Evolutionary conservation across 1,139 yeast genomes (phyloP), one percentile per base, ranked within the genome.

Genomic region (Candida neerlandica): DNA sequence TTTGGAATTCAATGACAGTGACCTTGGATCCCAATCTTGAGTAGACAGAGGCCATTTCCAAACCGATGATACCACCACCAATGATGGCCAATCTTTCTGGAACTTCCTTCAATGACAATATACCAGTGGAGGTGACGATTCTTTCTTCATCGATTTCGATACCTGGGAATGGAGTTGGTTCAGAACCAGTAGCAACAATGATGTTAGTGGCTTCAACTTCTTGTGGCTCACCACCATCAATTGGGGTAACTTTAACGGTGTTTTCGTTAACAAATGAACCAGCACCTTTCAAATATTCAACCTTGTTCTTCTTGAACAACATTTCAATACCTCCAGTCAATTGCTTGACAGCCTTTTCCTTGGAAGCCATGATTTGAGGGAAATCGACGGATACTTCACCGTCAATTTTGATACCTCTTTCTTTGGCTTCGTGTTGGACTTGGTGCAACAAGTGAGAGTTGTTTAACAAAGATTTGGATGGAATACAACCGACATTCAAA

Each of bases 51-150:
- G 97, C 99, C 97, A 95, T 94, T 78, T 95, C 99, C 62, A 95
- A 83, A 66, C 99, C 99, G 69, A 95, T 95, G 75, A 95, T 94
- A 80, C 99, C 99, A 75, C 97, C 99, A 70, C 99, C 99, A 64
- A 95, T 94, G 73, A 95, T 84, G 60, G 96, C 86, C 66, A 95
- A 66, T 69, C 82, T 85, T 81, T 95, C 90, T 70, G 99, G 97
- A 56, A 91, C 81, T 73, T 92, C 97, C 70, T 82, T 81, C 62
- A 95, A 80, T 41, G 86, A 74, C 52, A 95, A 77, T 51, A 91
- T 89, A 64, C 99, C 99, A 46, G 99, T 95, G 29, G 97, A 90
- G 35, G 96, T 81, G 54, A 95, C 98, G 60, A 95, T 95, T 78
- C 96, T 85, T 79, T 94, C 96, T 78, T 95, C 99, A 66, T 95